These are phyloP conservation scores for Yamadazyma spencermartinsiae DNA, from an alignment of 1,139 yeast species.

Conservation along the genomic window DNA sequence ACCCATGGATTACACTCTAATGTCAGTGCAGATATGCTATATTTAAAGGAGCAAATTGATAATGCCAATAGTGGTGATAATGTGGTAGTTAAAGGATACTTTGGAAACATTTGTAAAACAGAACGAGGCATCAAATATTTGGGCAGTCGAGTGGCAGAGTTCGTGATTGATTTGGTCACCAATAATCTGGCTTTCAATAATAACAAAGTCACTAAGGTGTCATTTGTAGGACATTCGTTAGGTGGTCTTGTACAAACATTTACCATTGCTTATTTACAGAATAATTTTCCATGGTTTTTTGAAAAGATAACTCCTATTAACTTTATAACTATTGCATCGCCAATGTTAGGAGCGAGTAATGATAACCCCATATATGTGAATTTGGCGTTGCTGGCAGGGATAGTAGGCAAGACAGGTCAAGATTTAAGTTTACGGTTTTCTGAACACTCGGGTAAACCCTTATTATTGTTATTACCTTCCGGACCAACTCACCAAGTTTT, in stretches of 20 bases:
- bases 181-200: conserved; percentile 32
- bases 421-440: conserved; percentile 67
- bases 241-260: conserved; percentile 92
- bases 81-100: conserved; percentile 76
- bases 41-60: conserved; percentile 80
- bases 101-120: conserved; percentile 84
- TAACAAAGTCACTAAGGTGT: conserved; percentile 56
- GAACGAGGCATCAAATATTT: conserved; percentile 87
- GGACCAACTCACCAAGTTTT: conserved; percentile 77
- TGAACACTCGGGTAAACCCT: conserved; percentile 52
- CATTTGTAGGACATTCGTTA: conserved; percentile 88
- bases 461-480: conserved; percentile 71
- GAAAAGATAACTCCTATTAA: conserved; percentile 68
- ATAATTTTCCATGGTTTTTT: conserved; percentile 74
- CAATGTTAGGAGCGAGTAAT: conserved; percentile 77
- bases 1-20: conserved; percentile 95
- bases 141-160: conserved; percentile 82
- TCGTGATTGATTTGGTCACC: conserved; percentile 58
- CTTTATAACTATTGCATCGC: conserved; percentile 84
- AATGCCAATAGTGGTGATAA: conserved; percentile 47
- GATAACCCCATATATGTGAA: conserved; percentile 90
- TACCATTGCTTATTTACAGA: conserved; percentile 73
- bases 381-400: conserved; percentile 80
- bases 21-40: conserved; percentile 84
- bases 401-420: conserved; percentile 92